A percentile compares a stretch with the other conserved stretches of the same genome.
phyloP scores from a whole-genome alignment of 108 stramenopile species.

The Nannochloropsis gaditana region DNA sequence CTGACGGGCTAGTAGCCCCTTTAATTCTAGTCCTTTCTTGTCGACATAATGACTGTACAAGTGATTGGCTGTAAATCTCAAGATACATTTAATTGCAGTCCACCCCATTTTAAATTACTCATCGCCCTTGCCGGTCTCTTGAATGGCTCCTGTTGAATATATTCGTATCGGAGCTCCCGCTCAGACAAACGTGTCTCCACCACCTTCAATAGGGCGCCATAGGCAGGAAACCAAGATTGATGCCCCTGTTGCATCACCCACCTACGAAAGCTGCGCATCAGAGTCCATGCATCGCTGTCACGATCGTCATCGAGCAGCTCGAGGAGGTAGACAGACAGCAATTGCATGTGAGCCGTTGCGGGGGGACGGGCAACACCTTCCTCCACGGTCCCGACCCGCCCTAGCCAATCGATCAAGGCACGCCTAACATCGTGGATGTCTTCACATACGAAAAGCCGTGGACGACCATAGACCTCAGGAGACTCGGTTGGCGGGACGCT shows the following conservation, averaged over 20 bases:
- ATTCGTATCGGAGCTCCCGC: not conserved
- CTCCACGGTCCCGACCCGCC: not conserved
- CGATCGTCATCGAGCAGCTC: not conserved
- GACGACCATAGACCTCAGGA: not conserved
- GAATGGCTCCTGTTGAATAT: not conserved
- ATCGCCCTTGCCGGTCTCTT: too few species aligned
- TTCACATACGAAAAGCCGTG: not conserved
- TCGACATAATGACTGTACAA: too few species aligned
- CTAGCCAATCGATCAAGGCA: not conserved
- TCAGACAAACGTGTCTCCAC: not conserved
- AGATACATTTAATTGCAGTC: too few species aligned
- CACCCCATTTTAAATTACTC: too few species aligned
- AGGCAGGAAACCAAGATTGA: not conserved
- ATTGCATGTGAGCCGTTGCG: not conserved
- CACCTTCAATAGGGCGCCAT: not conserved
- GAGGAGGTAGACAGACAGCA: not conserved
- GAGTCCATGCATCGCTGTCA: not conserved
- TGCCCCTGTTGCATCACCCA: not conserved
- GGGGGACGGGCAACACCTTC: not conserved
- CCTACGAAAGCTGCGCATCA: constrained; percentile 8
- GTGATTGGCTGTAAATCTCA: too few species aligned
- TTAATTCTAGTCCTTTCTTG: too few species aligned
- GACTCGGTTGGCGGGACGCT: not conserved
- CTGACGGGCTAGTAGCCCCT: too few species aligned
- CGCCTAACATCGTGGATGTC: not conserved